Base-by-base conservation (phyloP, 176 grass and related monocot genomes). In the Otatea glauca region DNA sequence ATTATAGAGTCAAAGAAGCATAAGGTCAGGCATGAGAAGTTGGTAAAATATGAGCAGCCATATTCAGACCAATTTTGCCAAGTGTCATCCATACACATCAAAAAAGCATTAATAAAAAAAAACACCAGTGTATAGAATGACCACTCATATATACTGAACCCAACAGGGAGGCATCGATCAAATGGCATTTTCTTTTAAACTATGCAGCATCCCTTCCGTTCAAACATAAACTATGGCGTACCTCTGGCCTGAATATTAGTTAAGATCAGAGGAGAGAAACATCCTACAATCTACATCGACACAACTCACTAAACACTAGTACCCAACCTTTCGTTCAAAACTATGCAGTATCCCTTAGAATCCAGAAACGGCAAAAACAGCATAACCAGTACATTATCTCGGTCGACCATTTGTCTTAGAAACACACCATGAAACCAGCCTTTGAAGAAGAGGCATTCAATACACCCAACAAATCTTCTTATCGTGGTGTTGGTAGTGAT, bases 161-260 rank as follows among this genome's bases (percentile, higher is more conserved):
- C 11, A 61, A 41, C 3, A 48, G 11, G 11, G 11, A 11, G 41
- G 37, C 9, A 61, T 29, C 54, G 15, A 82, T 69, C 6, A 47
- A 14, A 71, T 82, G 37, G 10, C 71, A 45, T 24, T 68, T 43
- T 75, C 25, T 74, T 68, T 79, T 20, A 34, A 79, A 74, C 42
- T 34, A 32, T 43, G 34, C 11, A 6, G 76, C 69, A 32, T 55
- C 24, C 53, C 12, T 85, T 79, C 60, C 5, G 20, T 79, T 79
- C 0, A 79, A 34, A n/a, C 49, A 79, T 79, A 75, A 45, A 80
- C 50, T 20, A 34, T 45, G 20, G 5, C 8, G 54, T 81, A 65
- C 54, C 25, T 24, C 16, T 45, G 18, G 18, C 17, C 76, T 68
- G 42, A 43, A 61, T 9, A 74, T 69, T 35, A 50, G 14, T 61